These are phyloP conservation scores for Delphinella strobiligena DNA, from an alignment of 2,329 filamentous ascomycete species.

Conservation along the genomic window DNA sequence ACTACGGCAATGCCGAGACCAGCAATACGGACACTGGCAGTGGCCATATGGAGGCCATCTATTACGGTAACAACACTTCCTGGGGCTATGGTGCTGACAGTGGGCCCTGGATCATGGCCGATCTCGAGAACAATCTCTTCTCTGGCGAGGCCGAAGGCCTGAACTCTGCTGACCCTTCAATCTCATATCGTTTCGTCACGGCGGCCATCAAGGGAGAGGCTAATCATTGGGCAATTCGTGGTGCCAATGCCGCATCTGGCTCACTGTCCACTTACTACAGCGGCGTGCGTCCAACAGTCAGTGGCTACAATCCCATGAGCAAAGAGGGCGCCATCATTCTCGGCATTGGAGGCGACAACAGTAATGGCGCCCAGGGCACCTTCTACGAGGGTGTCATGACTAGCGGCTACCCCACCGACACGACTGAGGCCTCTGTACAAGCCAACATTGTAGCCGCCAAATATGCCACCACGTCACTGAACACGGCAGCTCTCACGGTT, in stretches of 20 bases:
- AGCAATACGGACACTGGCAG: constrained; percentile 38
- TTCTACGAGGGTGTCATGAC: constrained; percentile 53
- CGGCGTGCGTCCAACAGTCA: constrained; percentile 38
- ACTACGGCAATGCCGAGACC: constrained; percentile 32
- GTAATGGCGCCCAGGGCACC: constrained; percentile 46
- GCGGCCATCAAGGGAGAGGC: constrained; percentile 42
- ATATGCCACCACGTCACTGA: constrained; percentile 39
- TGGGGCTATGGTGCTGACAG: constrained; percentile 47
- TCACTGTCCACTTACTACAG: constrained; percentile 47
- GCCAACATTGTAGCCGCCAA: constrained; percentile 47
- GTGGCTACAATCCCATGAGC: constrained; percentile 48
- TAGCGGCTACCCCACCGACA: constrained; percentile 47
- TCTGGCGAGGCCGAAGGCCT: constrained; percentile 36
- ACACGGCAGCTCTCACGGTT: constrained; percentile 36
- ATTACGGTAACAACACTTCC: constrained; percentile 43
- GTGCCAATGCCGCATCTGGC: constrained; percentile 43
- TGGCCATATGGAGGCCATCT: constrained; percentile 59
- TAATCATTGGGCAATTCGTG: constrained; percentile 48
- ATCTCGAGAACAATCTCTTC: constrained; percentile 56
- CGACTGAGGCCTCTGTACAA: constrained; percentile 36
- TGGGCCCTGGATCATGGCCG: constrained; percentile 58
- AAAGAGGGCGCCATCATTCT: constrained; percentile 56
- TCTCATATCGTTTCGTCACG: constrained; percentile 45
- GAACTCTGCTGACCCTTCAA: constrained; percentile 41
- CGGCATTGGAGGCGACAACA: constrained; percentile 61